phyloP scores from a whole-genome alignment of 371 early-diverging fungal genomes.

The Thermomucor indicae-seudaticae region DNA sequence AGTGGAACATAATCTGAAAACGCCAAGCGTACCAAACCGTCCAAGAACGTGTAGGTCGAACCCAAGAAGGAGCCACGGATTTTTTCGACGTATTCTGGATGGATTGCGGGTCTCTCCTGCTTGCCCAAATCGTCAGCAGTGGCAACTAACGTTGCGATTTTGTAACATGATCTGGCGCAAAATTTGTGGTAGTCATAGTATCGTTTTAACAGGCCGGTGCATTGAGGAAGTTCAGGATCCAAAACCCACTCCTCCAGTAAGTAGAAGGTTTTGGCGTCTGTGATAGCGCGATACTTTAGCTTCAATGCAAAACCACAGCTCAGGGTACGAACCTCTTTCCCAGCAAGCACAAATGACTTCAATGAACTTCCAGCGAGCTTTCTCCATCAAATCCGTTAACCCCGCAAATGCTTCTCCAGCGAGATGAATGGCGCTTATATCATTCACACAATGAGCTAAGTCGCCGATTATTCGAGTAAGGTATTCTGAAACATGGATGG shows the following conservation, averaged over 20 bases:
- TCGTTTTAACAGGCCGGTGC: conserved; percentile 58
- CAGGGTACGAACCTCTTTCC: conserved; percentile 46
- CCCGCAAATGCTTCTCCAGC: conserved; percentile 55
- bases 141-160: conserved; percentile 52
- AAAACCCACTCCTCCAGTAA: conserved; percentile 85
- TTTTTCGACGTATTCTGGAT: conserved; percentile 43
- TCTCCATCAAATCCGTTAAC: conserved; percentile 48
- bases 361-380: conserved; percentile 51
- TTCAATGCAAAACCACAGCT: conserved; percentile 13
- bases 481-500: conserved; percentile 55
- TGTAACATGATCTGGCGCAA: conserved; percentile 60
- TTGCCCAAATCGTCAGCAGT: conserved; percentile 32
- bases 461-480: conserved; percentile 51
- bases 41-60: conserved; percentile 63
- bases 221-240: conserved; percentile 67
- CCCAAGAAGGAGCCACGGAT: conserved; percentile 62
- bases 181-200: conserved; percentile 73
- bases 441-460: conserved; percentile 55
- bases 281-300: conserved; percentile 7
- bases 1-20: conserved; percentile 51
- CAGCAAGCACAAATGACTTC: conserved; percentile 52
- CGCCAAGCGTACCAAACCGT: conserved; percentile 65
- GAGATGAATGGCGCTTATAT: conserved; percentile 51
- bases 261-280: conserved; percentile 77
- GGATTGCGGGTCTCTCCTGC: conserved; percentile 16